phyloP scores from a whole-genome alignment of 139 green algal species.

The Micractinium conductrix region DNA sequence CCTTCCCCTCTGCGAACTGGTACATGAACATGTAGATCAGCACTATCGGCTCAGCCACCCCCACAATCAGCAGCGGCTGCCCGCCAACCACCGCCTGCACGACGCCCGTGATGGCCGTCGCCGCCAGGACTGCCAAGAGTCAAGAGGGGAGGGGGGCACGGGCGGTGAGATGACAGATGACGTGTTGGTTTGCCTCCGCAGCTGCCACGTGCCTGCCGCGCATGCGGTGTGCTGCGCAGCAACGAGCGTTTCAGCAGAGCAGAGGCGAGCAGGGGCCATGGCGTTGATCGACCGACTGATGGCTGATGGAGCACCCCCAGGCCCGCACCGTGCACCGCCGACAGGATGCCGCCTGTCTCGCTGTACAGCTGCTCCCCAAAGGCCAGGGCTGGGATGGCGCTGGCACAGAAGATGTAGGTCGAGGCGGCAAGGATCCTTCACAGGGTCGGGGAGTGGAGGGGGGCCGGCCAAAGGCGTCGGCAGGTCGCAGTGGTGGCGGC shows the following conservation, averaged over 20 bases:
- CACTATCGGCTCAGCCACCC: conserved; percentile 90
- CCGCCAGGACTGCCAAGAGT: conserved; percentile 65
- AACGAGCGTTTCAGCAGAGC: background rate
- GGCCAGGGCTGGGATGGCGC: conserved; percentile 82
- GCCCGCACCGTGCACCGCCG: background rate
- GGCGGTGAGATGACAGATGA: conserved; percentile 25
- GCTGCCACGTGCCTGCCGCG: no score
- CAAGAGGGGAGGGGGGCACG: background rate
- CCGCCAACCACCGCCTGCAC: conserved; percentile 82
- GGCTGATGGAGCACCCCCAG: no score
- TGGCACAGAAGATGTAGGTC: conserved; percentile 89
- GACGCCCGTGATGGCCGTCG: conserved; percentile 76
- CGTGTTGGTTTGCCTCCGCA: background rate
- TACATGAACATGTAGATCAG: conserved; percentile 87
- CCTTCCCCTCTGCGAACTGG: conserved; percentile 51
- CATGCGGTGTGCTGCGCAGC: no score
- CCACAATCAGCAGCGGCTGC: conserved; percentile 93
- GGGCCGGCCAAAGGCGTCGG: background rate
- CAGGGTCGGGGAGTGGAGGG: background rate
- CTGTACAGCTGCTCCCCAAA: conserved; percentile 85
- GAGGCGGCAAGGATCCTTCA: conserved; percentile 79
- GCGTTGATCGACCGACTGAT: no score
- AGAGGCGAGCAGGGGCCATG: background rate
- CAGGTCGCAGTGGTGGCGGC: background rate
- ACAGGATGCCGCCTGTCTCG: conserved; percentile 15